Percentiles rank a stretch among this genome's conserved stretches.
phyloP scores from a whole-genome alignment of 2,329 filamentous ascomycete species.

The Coniochaeta sp. region DNA sequence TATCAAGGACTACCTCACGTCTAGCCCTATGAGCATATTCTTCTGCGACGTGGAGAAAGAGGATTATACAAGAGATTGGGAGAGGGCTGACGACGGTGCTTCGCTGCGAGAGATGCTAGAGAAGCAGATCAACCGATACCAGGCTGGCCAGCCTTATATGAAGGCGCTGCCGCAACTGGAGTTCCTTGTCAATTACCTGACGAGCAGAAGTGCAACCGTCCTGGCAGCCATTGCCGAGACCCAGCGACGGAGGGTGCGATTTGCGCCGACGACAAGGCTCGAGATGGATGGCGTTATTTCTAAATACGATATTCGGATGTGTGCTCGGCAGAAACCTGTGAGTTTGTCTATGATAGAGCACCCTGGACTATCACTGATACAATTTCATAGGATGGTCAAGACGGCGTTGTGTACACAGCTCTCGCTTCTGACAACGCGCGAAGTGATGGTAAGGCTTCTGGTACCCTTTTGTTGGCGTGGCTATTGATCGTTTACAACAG shows the following conservation, averaged over 20 bases:
- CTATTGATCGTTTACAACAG: background rate
- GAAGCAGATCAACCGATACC: conserved; percentile 38
- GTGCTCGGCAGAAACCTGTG: conserved; percentile 24
- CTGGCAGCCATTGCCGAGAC: conserved; percentile 64
- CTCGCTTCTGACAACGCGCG: conserved; percentile 29
- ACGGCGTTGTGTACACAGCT: conserved; percentile 26
- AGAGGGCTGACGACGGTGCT: conserved; percentile 33
- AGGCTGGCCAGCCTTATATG: conserved; percentile 35
- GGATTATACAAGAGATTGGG: conserved; percentile 40
- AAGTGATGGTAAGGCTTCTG: conserved; percentile 28
- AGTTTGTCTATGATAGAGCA: conserved; percentile 10
- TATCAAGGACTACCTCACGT: conserved; percentile 61
- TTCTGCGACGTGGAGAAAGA: conserved; percentile 42
- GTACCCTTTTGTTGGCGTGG: too few species aligned
- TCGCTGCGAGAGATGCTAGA: conserved; percentile 40
- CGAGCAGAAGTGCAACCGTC: conserved; percentile 48
- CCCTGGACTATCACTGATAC: background rate
- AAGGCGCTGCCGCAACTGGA: conserved; percentile 53
- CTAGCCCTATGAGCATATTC: conserved; percentile 57
- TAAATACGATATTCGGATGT: conserved; percentile 53
- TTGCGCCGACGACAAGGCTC: conserved; percentile 47
- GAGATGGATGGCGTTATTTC: conserved; percentile 34
- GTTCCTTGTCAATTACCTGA: conserved; percentile 53
- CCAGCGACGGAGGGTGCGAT: conserved; percentile 59
- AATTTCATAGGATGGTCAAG: background rate